Percentiles rank a stretch among this genome's conserved stretches.
Conservation (phyloP, 805 yeast species). For the Peterozyma xylosa region DNA sequence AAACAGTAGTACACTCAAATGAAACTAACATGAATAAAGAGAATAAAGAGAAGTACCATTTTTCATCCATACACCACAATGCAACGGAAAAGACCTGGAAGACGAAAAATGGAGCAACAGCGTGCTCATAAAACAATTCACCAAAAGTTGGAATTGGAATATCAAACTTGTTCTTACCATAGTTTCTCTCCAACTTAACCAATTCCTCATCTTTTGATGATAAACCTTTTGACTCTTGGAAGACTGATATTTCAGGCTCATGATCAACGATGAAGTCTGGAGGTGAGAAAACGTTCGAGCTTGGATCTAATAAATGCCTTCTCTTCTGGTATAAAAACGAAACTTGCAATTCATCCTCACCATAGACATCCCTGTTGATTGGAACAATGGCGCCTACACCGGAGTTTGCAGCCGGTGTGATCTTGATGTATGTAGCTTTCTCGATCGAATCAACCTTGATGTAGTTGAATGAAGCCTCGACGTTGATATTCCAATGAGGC, state of each 20-base stretch:
- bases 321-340: constrained; percentile 89
- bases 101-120: constrained; percentile 96
- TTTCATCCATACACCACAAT: constrained; percentile 92
- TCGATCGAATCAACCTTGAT: constrained; percentile 38
- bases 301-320: constrained; percentile 65
- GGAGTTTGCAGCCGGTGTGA: constrained; percentile 76
- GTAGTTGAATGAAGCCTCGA: constrained; percentile 68
- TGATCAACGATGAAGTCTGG: constrained; percentile 71
- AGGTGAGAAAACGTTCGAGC: constrained; percentile 56
- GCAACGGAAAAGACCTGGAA: constrained; percentile 95
- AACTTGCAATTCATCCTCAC: constrained; percentile 52
- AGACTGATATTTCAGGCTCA: constrained; percentile 44
- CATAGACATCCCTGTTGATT: constrained; percentile 46
- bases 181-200: constrained; percentile 41
- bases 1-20: constrained; percentile 91
- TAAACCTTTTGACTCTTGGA: constrained; percentile 39
- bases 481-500: constrained; percentile 87
- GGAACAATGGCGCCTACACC: constrained; percentile 79
- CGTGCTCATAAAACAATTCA: constrained; percentile 93
- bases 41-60: constrained; percentile 92
- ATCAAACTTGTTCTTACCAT: constrained; percentile 85
- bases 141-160: constrained; percentile 90
- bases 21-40: constrained; percentile 87
- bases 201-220: constrained; percentile 15
- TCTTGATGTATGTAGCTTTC: constrained; percentile 65